Evolutionary conservation across 306 rosid species (phyloP).

Genomic region (Fagus crenata): DNA sequence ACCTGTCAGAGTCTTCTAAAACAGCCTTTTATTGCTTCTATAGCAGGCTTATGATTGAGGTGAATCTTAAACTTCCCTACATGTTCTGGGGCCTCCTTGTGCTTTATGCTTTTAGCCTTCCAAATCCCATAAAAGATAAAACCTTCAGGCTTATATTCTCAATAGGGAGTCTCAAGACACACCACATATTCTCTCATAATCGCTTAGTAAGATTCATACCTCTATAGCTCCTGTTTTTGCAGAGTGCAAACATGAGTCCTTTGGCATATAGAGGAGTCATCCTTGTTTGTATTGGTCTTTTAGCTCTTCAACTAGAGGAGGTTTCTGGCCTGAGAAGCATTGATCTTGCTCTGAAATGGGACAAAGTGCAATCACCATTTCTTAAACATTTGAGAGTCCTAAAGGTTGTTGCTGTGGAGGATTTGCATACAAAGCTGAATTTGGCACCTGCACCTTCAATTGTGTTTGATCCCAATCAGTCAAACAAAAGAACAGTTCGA

Average conservation of each 20-base stretch:
- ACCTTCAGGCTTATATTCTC: conserved; percentile 37
- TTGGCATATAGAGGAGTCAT: conserved; percentile 46
- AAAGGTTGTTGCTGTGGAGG: conserved; percentile 50
- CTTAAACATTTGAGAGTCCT: conserved; percentile 44
- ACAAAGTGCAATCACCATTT: conserved; percentile 37
- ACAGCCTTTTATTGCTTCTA: conserved; percentile 79
- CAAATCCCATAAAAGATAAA: conserved; percentile 63
- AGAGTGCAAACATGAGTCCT: conserved; percentile 48
- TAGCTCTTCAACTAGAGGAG: conserved; percentile 62
- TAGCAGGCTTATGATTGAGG: conserved; percentile 76
- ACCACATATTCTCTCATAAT: conserved; percentile 28
- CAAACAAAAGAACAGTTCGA: conserved; percentile 66
- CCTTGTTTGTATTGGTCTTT: conserved; percentile 51
- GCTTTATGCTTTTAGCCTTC: conserved; percentile 62
- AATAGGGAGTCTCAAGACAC: conserved; percentile 21
- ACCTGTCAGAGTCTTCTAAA: conserved; percentile 77
- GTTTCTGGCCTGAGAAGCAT: conserved; percentile 62
- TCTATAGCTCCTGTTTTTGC: conserved; percentile 31
- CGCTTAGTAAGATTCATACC: conserved; percentile 19
- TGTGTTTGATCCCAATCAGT: conserved; percentile 63
- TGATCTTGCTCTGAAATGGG: conserved; percentile 71
- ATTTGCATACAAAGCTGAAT: conserved; percentile 47
- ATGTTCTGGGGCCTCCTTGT: conserved; percentile 51
- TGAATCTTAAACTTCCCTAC: conserved; percentile 75
- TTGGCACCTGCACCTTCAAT: conserved; percentile 73